These are phyloP conservation scores for Melaleuca alternifolia DNA, from an alignment of 345 rosid genomes.

Conservation along the genomic window DNA sequence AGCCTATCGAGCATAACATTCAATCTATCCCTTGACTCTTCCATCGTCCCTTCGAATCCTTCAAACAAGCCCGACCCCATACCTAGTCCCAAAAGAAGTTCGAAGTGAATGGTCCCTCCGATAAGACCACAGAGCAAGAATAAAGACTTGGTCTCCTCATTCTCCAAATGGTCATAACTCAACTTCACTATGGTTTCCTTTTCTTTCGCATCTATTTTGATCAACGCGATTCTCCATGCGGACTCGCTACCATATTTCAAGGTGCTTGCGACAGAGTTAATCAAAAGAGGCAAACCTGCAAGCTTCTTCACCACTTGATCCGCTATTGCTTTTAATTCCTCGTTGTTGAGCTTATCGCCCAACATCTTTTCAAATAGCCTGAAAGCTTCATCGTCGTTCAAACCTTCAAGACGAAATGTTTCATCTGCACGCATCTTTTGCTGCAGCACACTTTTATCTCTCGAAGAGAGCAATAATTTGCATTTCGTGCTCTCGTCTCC, in stretches of 20 bases:
- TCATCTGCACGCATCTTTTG: neutral
- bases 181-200: neutral
- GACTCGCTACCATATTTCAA: neutral
- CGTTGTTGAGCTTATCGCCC: neutral
- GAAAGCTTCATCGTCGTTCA: neutral
- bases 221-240: fast-evolving
- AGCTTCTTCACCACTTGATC: neutral
- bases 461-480: too few relatives aligned
- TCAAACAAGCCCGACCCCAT: neutral
- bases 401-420: neutral
- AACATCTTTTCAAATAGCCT: neutral
- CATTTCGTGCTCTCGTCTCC: too few relatives aligned
- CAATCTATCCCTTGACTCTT: fast-evolving
- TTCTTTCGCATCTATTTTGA: neutral
- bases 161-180: neutral
- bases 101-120: neutral
- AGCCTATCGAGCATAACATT: fast-evolving
- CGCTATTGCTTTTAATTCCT: neutral
- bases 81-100: neutral
- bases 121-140: neutral
- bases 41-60: fast-evolving
- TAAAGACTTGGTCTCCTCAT: neutral
- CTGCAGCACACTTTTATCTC: neutral
- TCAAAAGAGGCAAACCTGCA: neutral
- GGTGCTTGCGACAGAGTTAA: neutral